Base-by-base conservation (phyloP, 495 filamentous ascomycete genomes). In the Podospora pseudoanserina region DNA sequence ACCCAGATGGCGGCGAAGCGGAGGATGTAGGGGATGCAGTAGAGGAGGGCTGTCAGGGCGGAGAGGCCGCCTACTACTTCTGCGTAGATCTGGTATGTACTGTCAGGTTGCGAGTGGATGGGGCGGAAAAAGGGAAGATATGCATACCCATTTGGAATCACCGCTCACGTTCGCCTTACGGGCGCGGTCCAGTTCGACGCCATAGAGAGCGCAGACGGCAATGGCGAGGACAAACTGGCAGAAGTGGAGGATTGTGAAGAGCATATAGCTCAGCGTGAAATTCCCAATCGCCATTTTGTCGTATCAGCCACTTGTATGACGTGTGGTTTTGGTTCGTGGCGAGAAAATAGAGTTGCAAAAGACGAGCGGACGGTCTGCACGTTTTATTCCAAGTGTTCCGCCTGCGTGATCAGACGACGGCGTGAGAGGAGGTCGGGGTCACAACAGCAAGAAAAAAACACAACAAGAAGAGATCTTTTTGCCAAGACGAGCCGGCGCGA, bases 171-270 rank as follows among this genome's bases (percentile, higher is more conserved):
- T 72, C 9, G 81, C 75, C 49, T 86, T 76, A n/a, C 78, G 77
- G 9, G 90, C 87, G 60, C 84, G 76, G 66, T 86, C 78, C 11
- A 96, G 80, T 73, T 95, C 90, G 44, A 81, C 74, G 65, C 89
- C 91, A 75, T 97, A 97, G 44, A 97, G 87, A 4, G 88, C 92
- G 68, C 88, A 86, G 66, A 95, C 91, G 0, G 88, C 83, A 60
- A 96, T 73, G 20, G 88, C 91, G 68, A 96, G 82, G 70, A 89
- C 81, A 74, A 96, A 88, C 71, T 94, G 90, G 59, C 86, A 74
- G 78, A 92, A 83, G 74, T 92, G 90, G 0, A 91, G 79, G 63
- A 82, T 49, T 18, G 85, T 77, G 69, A 84, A 85, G 65, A 77
- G 68, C 70, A 83, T 62, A 70, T 84, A 82, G 76, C 78, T 72